phyloP scores from a whole-genome alignment of 2,329 filamentous ascomycete species.

The Epichloe gansuensis region DNA sequence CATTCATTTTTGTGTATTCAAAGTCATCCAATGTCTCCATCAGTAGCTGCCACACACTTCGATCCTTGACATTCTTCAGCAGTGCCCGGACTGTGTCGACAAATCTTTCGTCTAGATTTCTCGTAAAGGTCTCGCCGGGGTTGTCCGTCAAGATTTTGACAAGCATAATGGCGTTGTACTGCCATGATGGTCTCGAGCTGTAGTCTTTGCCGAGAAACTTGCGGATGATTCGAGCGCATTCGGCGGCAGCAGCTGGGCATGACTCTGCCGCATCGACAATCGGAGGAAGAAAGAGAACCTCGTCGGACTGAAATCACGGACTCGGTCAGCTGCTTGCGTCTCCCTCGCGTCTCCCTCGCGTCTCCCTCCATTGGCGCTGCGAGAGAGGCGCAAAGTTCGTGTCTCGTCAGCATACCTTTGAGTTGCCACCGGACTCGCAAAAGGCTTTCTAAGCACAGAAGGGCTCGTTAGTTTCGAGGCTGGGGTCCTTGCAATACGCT shows the following conservation, averaged over 20 bases:
- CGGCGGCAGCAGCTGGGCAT: constrained; percentile 71
- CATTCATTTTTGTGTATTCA: constrained; percentile 56
- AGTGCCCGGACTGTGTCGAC: constrained; percentile 63
- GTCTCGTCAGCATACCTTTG: constrained; percentile 29
- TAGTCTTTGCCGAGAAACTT: constrained; percentile 70
- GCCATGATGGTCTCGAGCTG: constrained; percentile 51
- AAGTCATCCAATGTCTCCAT: constrained; percentile 77
- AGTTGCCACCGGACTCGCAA: constrained; percentile 60
- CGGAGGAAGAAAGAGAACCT: constrained; percentile 81
- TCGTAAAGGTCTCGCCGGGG: constrained; percentile 80
- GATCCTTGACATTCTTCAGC: constrained; percentile 57
- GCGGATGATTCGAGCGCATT: constrained; percentile 69
- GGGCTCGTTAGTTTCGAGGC: constrained; percentile 13
- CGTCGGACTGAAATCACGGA: constrained; percentile 51
- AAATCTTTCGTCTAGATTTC: constrained; percentile 79
- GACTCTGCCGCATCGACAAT: constrained; percentile 95
- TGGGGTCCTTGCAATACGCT: background rate
- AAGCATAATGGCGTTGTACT: constrained; percentile 96
- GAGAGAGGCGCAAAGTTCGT: background rate
- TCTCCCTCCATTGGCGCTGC: background rate
- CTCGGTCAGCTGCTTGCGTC: background rate
- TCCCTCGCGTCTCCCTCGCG: too few relatives aligned
- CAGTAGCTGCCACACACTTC: constrained; percentile 71
- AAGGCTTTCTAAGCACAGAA: constrained; percentile 52
- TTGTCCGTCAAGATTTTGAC: constrained; percentile 87